Base-by-base conservation (phyloP, 2,329 filamentous ascomycete species). In the Talaromyces sp. region DNA sequence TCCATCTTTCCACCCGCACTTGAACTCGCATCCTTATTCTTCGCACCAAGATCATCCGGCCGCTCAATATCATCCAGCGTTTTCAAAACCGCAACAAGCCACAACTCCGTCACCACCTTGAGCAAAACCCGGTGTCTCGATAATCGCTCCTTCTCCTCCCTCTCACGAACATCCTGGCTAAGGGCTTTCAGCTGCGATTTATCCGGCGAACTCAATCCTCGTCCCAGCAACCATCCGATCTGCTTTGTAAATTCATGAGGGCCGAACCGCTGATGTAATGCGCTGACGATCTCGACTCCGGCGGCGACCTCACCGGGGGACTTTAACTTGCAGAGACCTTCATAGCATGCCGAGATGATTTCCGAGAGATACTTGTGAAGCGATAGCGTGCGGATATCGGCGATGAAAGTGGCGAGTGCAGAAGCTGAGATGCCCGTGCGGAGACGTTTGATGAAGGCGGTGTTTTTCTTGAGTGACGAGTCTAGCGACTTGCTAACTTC, bases 381-480 rank as follows among this genome's bases (percentile, higher is more conserved):
- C 71, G 93, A 97, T 31, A 98, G 85, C 29, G 92, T 91, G 72
- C 91, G 89, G 72, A 97, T 93, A 76, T 98, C 94, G 76, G 94
- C 88, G 58, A 97, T 82, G 79, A 98, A 96, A 66, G 92, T 95
- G 70, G 86, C 83, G 63, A 93, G 88, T 64, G 91, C 91, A 65
- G 92, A 84, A 58, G 91, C 82, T 69, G 91, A 93, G 69, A 98
- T 89, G 67, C 92, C 91, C 66, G 94, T 97, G 72, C 94, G 91
- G 64, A 98, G 85, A 74, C 94, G 92, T 80, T 97, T 97, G 76
- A 98, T 98, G 78, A 98, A 97, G 70, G 93, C 93, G 3, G 94
- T 98, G 74, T 98, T 98, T 83, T 97, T 98, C 82, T 97, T 97
- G 78, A 98, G 85, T 61, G 93, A 95, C 61, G 94, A 97, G 79